Percentiles rank a stretch among this genome's conserved stretches.
Evolutionary conservation across 305 asterid species (phyloP).

Genomic region (Fraxinus latifolia): DNA sequence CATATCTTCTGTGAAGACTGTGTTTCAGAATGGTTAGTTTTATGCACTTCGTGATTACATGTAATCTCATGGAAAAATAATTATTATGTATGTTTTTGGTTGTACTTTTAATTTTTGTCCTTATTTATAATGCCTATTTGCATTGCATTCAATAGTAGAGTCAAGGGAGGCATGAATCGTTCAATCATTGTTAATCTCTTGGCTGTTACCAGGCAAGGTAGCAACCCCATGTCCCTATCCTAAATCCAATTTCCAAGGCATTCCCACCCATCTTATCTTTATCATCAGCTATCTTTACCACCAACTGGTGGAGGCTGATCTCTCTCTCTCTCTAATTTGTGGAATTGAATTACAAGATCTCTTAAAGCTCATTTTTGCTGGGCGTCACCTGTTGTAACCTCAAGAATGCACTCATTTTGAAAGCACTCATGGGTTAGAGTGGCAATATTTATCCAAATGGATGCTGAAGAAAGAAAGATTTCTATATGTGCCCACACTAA

Average conservation of each 20-base stretch:
- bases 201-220: not conserved
- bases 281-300: not conserved
- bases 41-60: not conserved
- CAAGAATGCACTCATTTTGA: not conserved
- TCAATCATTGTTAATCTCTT: not conserved
- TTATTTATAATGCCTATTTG: not conserved
- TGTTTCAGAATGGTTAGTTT: constrained; percentile 64
- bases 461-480: not conserved
- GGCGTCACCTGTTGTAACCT: not conserved
- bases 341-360: not conserved
- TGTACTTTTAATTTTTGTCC: not conserved
- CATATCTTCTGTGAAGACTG: constrained; percentile 74
- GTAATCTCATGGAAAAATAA: not conserved
- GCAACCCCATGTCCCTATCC: not conserved
- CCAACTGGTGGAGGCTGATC: not conserved
- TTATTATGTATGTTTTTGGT: not conserved
- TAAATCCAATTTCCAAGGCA: not conserved
- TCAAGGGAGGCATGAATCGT: not conserved
- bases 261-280: not conserved
- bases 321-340: not conserved
- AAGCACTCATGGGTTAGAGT: not conserved
- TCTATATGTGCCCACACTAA: not conserved
- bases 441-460: not conserved
- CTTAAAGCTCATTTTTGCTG: not conserved
- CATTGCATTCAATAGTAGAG: not conserved